A percentile compares a stretch with the other conserved stretches of the same genome.
phyloP scores from a whole-genome alignment of 352 stramenopile species.

The Globisporangium acanthophoron region DNA sequence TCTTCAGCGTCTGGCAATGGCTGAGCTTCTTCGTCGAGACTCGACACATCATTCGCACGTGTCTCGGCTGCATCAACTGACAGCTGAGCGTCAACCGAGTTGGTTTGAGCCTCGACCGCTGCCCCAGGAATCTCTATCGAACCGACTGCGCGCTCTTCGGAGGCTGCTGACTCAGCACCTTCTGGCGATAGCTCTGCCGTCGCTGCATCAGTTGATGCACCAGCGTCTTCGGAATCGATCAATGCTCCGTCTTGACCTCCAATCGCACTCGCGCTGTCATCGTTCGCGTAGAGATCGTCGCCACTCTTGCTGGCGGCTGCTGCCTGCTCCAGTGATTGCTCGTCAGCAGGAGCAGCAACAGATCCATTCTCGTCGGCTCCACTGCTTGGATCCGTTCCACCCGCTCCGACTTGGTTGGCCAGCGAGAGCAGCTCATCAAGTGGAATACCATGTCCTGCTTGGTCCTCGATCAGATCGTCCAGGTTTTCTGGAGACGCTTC shows the following conservation, averaged over 20 bases:
- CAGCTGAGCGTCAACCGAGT: neutral
- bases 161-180: neutral
- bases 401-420: conserved; percentile 1
- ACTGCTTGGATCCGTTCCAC: neutral
- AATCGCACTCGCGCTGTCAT: conserved; percentile 29
- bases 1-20: neutral
- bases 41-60: neutral
- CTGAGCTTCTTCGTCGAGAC: neutral
- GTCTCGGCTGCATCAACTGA: neutral
- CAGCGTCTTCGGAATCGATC: neutral
- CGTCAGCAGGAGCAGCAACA: neutral
- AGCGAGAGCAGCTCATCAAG: conserved; percentile 13
- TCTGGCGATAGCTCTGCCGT: neutral
- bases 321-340: neutral
- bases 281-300: conserved; percentile 24
- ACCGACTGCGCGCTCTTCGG: neutral
- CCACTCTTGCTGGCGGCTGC: conserved; percentile 20
- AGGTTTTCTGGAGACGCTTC: conserved; percentile 16
- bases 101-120: neutral
- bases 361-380: neutral
- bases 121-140: neutral
- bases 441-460: neutral
- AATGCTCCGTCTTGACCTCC: conserved; percentile 3
- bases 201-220: neutral
- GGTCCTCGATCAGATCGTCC: neutral